Conservation (phyloP, 1,139 yeast species). For the Blastobotrys proliferans region DNA sequence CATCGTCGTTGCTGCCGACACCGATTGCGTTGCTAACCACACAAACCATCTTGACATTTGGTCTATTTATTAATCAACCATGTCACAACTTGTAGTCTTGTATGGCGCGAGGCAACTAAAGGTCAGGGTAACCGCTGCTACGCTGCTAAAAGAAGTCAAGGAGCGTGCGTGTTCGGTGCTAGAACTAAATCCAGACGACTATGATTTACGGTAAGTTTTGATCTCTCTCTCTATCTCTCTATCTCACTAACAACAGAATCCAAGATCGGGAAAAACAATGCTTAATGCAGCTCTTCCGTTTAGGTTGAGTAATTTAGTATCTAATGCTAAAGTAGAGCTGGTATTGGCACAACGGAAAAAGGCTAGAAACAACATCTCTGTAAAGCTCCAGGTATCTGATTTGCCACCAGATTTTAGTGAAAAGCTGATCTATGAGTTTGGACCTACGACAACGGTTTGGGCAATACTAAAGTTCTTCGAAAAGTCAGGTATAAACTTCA, state of each 20-base stretch:
- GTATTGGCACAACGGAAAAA: slow-evolving; percentile 18
- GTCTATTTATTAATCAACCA: too few species aligned
- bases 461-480: slow-evolving; percentile 27
- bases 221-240: neutral
- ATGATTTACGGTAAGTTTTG: slow-evolving; percentile 24
- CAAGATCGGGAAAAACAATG: slow-evolving; percentile 13
- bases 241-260: too few species aligned
- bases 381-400: slow-evolving; percentile 27
- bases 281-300: slow-evolving; percentile 27
- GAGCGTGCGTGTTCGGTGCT: slow-evolving; percentile 25
- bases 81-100: slow-evolving; percentile 20
- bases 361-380: slow-evolving; percentile 18
- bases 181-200: slow-evolving; percentile 22
- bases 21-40: too few species aligned
- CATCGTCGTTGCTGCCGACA: too few species aligned
- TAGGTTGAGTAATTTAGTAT: slow-evolving; percentile 27
- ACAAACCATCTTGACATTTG: too few species aligned
- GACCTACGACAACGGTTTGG: slow-evolving; percentile 24
- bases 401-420: slow-evolving; percentile 11
- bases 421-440: slow-evolving; percentile 19
- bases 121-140: slow-evolving; percentile 27
- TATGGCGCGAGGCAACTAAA: slow-evolving; percentile 23
- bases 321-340: slow-evolving; percentile 30
- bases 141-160: slow-evolving; percentile 28
- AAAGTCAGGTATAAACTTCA: slow-evolving; percentile 28